Percentiles rank a stretch among this genome's conserved stretches.
Conservation (phyloP, 306 rosid genomes). For the Pyrus communis region DNA sequence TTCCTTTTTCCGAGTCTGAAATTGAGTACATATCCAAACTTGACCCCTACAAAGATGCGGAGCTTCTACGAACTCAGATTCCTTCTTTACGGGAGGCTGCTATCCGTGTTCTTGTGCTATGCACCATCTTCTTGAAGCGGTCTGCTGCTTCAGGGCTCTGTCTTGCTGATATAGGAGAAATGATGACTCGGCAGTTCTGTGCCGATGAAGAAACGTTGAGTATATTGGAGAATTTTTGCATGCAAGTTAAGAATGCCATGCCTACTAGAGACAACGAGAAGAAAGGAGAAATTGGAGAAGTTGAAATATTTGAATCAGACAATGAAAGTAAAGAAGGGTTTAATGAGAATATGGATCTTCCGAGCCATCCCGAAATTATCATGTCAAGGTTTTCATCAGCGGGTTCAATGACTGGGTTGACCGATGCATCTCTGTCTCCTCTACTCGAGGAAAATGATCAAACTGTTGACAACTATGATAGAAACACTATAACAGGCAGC, state of each 20-base stretch:
- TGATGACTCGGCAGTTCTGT: slow-evolving; percentile 65
- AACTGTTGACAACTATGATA: not conserved
- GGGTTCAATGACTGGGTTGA: slow-evolving; percentile 17
- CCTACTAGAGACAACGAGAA: slow-evolving; percentile 6
- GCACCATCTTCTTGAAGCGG: slow-evolving; percentile 72
- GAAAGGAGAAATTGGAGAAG: slow-evolving; percentile 13
- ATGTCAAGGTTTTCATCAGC: slow-evolving; percentile 20
- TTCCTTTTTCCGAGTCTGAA: slow-evolving; percentile 69
- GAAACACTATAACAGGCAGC: not conserved
- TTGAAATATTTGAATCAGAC: slow-evolving; percentile 18
- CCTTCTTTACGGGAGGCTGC: slow-evolving; percentile 64
- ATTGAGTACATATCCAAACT: slow-evolving; percentile 65
- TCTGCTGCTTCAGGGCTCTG: slow-evolving; percentile 61
- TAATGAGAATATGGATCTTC: slow-evolving; percentile 17
- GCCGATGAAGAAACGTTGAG: slow-evolving; percentile 46
- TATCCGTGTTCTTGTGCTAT: slow-evolving; percentile 64
- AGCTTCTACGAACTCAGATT: slow-evolving; percentile 49
- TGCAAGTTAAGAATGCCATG: slow-evolving; percentile 39
- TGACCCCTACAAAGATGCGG: slow-evolving; percentile 72
- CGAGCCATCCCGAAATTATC: slow-evolving; percentile 13
- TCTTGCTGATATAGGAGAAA: slow-evolving; percentile 68
- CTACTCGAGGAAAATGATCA: not conserved
- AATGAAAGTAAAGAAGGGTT: slow-evolving; percentile 10
- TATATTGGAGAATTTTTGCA: slow-evolving; percentile 50
- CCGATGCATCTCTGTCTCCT: not conserved